Evolutionary conservation across 2,329 filamentous ascomycete species (phyloP).

Genomic region (Botrytis hyacinthi): DNA sequence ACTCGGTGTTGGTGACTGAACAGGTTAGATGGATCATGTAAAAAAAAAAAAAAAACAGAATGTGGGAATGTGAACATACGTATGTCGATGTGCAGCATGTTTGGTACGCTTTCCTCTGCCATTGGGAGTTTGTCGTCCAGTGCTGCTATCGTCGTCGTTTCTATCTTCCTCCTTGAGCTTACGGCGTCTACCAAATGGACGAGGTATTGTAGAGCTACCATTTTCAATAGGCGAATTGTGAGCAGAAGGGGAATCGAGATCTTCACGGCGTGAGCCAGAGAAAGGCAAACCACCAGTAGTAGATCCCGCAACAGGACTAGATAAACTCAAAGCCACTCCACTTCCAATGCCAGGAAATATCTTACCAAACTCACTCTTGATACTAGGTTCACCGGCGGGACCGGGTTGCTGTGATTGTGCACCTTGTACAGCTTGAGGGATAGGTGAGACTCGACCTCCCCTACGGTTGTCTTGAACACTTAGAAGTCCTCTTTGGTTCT

Average conservation of each 20-base stretch:
- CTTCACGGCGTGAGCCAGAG: conserved; percentile 52
- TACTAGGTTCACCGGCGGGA: conserved; percentile 78
- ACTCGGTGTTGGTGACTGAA: conserved; percentile 51
- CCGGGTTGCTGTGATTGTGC: conserved; percentile 78
- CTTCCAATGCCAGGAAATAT: conserved; percentile 93
- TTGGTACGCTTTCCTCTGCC: conserved; percentile 65
- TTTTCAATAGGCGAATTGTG: conserved; percentile 45
- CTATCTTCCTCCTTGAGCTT: conserved; percentile 75
- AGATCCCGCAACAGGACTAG: conserved; percentile 51
- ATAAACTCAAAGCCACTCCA: conserved; percentile 54
- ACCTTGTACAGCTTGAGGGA: conserved; percentile 91
- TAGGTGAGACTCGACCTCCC: conserved; percentile 78
- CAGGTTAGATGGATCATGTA: conserved; percentile 25
- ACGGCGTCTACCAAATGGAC: conserved; percentile 48
- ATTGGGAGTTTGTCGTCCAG: conserved; percentile 60
- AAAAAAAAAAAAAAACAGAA: conserved; percentile 27
- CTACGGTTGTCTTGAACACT: conserved; percentile 73
- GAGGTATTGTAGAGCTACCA: conserved; percentile 41
- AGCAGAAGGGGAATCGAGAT: conserved; percentile 44
- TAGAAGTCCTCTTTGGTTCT: conserved; percentile 65
- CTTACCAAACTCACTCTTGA: conserved; percentile 91
- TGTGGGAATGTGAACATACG: conserved; percentile 44
- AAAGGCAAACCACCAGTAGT: conserved; percentile 49
- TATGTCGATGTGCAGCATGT: conserved; percentile 42
- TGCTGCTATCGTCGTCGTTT: conserved; percentile 66